Evolutionary conservation across 176 grass and related monocot species (phyloP).

Genomic region (Zizania latifolia): DNA sequence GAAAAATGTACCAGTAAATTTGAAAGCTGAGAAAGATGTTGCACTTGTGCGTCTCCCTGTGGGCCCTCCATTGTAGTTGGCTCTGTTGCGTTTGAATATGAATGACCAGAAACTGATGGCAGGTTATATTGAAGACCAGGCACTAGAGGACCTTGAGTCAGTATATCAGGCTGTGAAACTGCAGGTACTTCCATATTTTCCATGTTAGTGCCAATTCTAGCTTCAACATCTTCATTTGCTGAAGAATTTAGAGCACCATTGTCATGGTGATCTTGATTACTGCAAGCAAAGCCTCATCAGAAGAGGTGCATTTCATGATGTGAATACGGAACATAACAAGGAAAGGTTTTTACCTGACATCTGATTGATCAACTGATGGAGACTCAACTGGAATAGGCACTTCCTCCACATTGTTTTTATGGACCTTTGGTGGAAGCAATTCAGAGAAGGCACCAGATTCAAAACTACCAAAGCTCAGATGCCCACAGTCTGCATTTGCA

Average conservation of each 20-base stretch:
- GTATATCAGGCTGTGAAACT: conserved; percentile 61
- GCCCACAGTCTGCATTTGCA: conserved; percentile 68
- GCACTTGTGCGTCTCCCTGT: conserved; percentile 65
- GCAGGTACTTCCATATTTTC: conserved; percentile 64
- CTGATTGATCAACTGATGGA: conserved; percentile 45
- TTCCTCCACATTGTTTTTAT: conserved; percentile 40
- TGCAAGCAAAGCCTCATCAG: conserved; percentile 36
- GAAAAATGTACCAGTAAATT: conserved; percentile 64
- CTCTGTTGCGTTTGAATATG: conserved; percentile 50
- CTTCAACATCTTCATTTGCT: conserved; percentile 39
- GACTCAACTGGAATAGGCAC: conserved; percentile 43
- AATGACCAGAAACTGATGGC: conserved; percentile 64
- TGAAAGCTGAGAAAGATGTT: conserved; percentile 66
- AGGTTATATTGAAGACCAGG: conserved; percentile 71
- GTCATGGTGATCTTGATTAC: conserved; percentile 74
- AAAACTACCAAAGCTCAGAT: conserved; percentile 98
- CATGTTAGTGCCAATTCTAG: conserved; percentile 37
- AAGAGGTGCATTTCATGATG: not conserved
- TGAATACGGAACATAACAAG: not conserved
- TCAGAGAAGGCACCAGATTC: conserved; percentile 93
- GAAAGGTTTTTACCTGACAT: conserved; percentile 44
- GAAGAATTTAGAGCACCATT: conserved; percentile 41
- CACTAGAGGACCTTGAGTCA: conserved; percentile 53
- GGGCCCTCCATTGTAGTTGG: conserved; percentile 50
- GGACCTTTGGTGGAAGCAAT: conserved; percentile 60